phyloP scores from a whole-genome alignment of 176 grass and related monocot genomes.

The Thinopyrum elongatum region DNA sequence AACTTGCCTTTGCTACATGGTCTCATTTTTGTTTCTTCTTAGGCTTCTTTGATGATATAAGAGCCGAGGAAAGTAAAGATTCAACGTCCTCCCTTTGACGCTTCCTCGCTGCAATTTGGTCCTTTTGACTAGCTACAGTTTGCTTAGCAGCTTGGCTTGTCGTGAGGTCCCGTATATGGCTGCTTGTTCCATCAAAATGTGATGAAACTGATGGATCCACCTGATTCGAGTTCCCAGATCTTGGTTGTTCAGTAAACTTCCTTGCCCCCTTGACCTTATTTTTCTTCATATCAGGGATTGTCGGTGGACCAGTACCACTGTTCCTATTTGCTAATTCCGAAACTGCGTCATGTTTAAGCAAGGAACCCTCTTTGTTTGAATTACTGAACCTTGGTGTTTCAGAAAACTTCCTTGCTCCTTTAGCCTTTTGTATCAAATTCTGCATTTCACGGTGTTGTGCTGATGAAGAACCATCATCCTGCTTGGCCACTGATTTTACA shows the following conservation, averaged over 20 bases:
- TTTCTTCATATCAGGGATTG: constrained; percentile 40
- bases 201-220: constrained; percentile 26
- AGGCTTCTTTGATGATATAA: constrained; percentile 78
- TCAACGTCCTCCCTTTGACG: constrained; percentile 69
- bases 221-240: constrained; percentile 35
- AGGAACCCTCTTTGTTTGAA: constrained; percentile 36
- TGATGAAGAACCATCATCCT: constrained; percentile 14
- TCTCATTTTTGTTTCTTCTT: constrained; percentile 44
- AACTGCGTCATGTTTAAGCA: not conserved
- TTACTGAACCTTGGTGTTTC: constrained; percentile 35
- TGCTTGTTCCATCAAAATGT: constrained; percentile 33
- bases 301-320: constrained; percentile 21
- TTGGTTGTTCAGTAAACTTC: constrained; percentile 47
- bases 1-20: constrained; percentile 42
- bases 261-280: constrained; percentile 42
- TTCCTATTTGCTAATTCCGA: constrained; percentile 11
- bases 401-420: constrained; percentile 47
- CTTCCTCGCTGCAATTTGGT: constrained; percentile 68
- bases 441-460: constrained; percentile 31
- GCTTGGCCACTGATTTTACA: constrained; percentile 28
- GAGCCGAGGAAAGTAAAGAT: constrained; percentile 63
- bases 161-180: constrained; percentile 20
- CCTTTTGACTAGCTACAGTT: constrained; percentile 27
- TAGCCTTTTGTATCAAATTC: constrained; percentile 48
- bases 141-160: constrained; percentile 34